Conservation (phyloP, 352 stramenopile genomes). For the Phytophthora pseudosyringae region DNA sequence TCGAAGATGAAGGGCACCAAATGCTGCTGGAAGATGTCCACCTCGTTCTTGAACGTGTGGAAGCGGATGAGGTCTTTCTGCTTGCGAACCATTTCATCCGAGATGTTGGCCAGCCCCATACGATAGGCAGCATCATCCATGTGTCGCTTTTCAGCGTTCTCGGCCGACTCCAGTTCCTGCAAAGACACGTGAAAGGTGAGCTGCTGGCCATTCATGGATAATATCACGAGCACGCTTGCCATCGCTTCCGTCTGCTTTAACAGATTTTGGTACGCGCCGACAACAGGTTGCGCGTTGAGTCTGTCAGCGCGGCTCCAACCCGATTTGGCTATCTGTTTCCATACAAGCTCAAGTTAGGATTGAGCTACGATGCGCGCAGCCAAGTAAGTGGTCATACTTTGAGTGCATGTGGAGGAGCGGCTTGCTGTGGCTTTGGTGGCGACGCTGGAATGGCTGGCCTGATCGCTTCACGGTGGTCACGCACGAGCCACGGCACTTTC, state of each 20-base stretch:
- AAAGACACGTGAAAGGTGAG: constrained; percentile 1
- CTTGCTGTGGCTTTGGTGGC: not conserved
- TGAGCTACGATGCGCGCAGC: not conserved
- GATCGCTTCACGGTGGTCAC: constrained; percentile 3
- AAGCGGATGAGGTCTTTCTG: constrained; percentile 70
- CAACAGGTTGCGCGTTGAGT: constrained; percentile 49
- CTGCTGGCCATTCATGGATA: not conserved
- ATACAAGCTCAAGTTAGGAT: not conserved
- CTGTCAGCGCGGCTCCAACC: constrained; percentile 18
- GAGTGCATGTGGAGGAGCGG: constrained; percentile 13
- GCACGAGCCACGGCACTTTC: constrained; percentile 25
- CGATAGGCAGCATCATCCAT: constrained; percentile 50
- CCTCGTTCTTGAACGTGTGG: constrained; percentile 76
- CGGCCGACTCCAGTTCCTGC: constrained; percentile 37
- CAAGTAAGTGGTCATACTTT: constrained; percentile 13
- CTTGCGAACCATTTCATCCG: constrained; percentile 50
- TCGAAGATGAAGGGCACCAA: constrained; percentile 73
- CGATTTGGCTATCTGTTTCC: constrained; percentile 26
- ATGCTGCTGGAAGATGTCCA: constrained; percentile 83
- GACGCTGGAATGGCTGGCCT: constrained; percentile 5
- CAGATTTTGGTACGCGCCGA: constrained; percentile 59
- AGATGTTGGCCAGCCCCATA: constrained; percentile 69
- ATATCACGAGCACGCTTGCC: constrained; percentile 27
- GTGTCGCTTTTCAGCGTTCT: constrained; percentile 40
- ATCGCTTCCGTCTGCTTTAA: constrained; percentile 54